A percentile compares a stretch with the other conserved stretches of the same genome.
phyloP scores from a whole-genome alignment of 208 protist genomes.

The Acanthamoeba lenticulata region DNA sequence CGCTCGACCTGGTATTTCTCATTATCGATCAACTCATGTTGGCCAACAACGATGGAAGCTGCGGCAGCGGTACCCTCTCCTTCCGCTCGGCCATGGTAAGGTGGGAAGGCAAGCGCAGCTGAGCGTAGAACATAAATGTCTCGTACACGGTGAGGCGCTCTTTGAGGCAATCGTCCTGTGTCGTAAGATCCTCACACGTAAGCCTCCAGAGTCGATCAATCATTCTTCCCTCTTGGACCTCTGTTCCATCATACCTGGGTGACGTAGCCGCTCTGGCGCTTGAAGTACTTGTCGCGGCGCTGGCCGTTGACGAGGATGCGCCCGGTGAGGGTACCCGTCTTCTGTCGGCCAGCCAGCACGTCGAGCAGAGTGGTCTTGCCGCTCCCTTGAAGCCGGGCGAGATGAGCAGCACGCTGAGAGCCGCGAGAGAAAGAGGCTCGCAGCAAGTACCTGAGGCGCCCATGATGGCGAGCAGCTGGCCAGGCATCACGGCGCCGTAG shows the following conservation, averaged over 20 bases:
- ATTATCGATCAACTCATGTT: background rate
- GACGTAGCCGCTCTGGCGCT: conserved; percentile 33
- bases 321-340: conserved; percentile 23
- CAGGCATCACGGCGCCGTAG: background rate
- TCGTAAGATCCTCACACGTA: background rate
- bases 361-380: conserved; percentile 41
- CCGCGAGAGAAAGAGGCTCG: background rate
- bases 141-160: conserved; percentile 67
- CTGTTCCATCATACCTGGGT: background rate
- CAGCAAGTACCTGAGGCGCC: background rate
- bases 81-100: background rate
- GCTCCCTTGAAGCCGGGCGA: background rate
- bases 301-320: conserved; percentile 24
- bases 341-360: background rate
- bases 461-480: conserved; percentile 74
- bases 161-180: conserved; percentile 73
- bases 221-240: background rate
- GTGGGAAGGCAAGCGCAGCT: conserved; percentile 35
- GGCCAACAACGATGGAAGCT: too few species aligned
- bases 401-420: background rate
- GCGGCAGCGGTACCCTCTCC: background rate
- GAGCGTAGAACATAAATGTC: conserved; percentile 63
- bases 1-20: background rate
- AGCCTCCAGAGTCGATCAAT: background rate
- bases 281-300: background rate